Percentiles rank a stretch among this genome's conserved stretches.
Evolutionary conservation across 164 flowering plant species (phyloP).

Genomic region (Tetracentron sinense): DNA sequence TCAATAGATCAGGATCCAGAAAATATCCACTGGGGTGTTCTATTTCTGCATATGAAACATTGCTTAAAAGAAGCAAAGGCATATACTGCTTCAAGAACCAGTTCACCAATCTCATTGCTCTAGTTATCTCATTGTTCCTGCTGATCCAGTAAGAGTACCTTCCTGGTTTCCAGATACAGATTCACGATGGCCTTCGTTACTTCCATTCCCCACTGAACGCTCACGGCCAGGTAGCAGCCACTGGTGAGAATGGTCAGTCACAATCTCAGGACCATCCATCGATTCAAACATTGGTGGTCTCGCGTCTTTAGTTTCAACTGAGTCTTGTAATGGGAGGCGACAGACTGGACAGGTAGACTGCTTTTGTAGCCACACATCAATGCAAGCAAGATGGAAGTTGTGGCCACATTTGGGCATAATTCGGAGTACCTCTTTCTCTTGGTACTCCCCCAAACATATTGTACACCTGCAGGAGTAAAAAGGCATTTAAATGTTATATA

Average conservation of each 20-base stretch:
- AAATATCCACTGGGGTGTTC: not conserved
- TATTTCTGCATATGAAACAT: not conserved
- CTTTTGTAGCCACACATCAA: slow-evolving; percentile 67
- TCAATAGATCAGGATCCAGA: not conserved
- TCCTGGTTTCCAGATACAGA: slow-evolving; percentile 21
- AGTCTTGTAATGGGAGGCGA: slow-evolving; percentile 55
- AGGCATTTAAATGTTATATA: not conserved
- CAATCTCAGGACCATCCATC: slow-evolving; percentile 25
- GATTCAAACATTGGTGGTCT: slow-evolving; percentile 25
- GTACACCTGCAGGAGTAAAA: slow-evolving; percentile 45
- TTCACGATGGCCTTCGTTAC: slow-evolving; percentile 23
- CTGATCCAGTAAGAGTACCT: slow-evolving; percentile 10
- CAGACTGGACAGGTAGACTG: slow-evolving; percentile 84
- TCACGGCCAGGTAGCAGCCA: slow-evolving; percentile 33
- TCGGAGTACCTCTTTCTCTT: slow-evolving; percentile 68
- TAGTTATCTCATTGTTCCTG: slow-evolving; percentile 25
- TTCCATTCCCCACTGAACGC: slow-evolving; percentile 23
- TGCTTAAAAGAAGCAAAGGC: not conserved
- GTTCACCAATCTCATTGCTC: not conserved
- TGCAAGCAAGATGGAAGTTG: slow-evolving; percentile 71
- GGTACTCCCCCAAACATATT: slow-evolving; percentile 72
- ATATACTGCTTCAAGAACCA: not conserved
- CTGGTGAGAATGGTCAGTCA: slow-evolving; percentile 34
- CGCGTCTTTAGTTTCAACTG: slow-evolving; percentile 26
- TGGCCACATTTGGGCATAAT: slow-evolving; percentile 80